Conservation (phyloP, 2,329 filamentous ascomycete species). For the Onygena corvina region DNA sequence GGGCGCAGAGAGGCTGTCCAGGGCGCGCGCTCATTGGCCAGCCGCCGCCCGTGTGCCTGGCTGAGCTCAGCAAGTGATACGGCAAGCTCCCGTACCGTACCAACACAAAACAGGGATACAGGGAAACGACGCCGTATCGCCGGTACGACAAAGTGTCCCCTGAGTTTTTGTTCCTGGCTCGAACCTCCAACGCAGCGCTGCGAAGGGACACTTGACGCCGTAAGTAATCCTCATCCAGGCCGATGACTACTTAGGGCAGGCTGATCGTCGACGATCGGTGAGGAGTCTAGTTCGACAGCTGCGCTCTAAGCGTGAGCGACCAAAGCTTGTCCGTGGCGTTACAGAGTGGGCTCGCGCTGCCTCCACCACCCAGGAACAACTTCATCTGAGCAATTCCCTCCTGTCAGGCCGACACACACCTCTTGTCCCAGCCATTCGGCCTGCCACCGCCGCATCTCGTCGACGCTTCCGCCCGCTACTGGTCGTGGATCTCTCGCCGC, state of each 20-base stretch:
- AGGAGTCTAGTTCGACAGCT: constrained; percentile 3
- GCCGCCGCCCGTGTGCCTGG: background rate
- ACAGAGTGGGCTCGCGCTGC: constrained; percentile 2
- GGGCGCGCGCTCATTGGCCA: background rate
- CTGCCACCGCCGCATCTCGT: background rate
- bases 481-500: background rate
- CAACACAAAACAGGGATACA: background rate
- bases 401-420: constrained; percentile 1
- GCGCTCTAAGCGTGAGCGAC: background rate
- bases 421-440: background rate
- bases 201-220: too few species aligned
- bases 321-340: constrained; percentile 1
- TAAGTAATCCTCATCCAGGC: background rate
- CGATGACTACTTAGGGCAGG: background rate
- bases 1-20: background rate
- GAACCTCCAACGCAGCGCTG: too few species aligned
- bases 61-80: background rate
- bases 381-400: constrained; percentile 4
- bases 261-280: too few species aligned
- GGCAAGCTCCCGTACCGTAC: background rate
- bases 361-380: constrained; percentile 5
- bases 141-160: too few species aligned
- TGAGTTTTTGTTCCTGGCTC: too few species aligned
- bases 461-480: background rate
- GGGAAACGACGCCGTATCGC: background rate